phyloP scores from a whole-genome alignment of 305 asterid species.

The Fraxinus floribunda region DNA sequence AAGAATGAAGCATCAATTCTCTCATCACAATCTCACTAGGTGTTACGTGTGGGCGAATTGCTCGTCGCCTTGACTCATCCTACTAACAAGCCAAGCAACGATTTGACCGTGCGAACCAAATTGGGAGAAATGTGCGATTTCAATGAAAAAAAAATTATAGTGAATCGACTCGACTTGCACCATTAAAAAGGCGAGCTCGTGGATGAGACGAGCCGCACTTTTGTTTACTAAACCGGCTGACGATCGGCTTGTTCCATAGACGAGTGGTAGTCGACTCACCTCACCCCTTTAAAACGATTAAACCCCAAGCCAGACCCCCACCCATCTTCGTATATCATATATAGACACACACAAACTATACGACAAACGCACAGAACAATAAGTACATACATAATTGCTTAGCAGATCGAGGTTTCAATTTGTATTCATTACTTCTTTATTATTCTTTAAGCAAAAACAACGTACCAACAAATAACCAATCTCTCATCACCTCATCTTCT shows the following conservation, averaged over 20 bases:
- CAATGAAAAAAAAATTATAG: background rate
- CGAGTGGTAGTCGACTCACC: background rate
- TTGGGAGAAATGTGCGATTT: background rate
- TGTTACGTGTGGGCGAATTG: background rate
- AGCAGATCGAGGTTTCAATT: constrained; percentile 3
- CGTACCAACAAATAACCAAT: constrained; percentile 37
- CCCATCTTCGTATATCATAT: background rate
- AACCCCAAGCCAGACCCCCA: background rate
- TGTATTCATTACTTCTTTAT: constrained; percentile 16
- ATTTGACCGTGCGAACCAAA: background rate
- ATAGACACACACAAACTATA: background rate
- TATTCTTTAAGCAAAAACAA: constrained; percentile 48
- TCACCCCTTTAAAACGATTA: background rate
- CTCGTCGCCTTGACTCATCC: background rate
- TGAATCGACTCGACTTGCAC: background rate
- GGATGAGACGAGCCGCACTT: background rate
- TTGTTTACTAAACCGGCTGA: background rate
- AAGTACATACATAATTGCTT: background rate
- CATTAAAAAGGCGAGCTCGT: background rate
- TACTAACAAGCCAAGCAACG: background rate
- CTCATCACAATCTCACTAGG: background rate
- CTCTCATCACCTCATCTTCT: constrained; percentile 29
- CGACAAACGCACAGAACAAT: background rate
- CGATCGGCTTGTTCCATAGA: background rate
- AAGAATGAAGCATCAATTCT: background rate